phyloP scores from a whole-genome alignment of 2,329 filamentous ascomycete genomes.

The Alternaria brassicae region DNA sequence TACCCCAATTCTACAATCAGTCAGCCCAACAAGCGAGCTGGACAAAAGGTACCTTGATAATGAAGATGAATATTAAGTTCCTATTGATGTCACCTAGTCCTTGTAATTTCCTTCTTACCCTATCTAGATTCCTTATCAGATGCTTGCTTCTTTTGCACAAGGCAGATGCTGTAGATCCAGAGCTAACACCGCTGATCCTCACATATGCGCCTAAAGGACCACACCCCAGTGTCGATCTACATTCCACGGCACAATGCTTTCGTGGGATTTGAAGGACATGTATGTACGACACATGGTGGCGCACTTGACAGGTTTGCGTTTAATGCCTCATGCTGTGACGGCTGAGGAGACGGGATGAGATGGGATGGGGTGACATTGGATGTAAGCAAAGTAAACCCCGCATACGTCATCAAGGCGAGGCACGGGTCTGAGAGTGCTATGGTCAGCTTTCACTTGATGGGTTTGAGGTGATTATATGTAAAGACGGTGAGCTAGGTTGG shows the following conservation, averaged over 20 bases:
- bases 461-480: not conserved
- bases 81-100: not conserved
- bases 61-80: not conserved
- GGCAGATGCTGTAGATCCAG: not conserved
- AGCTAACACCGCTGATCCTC: not conserved
- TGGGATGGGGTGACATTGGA: not conserved
- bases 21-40: not conserved
- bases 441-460: not conserved
- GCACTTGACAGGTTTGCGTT: not conserved
- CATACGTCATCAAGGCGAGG: not conserved
- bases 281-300: not conserved
- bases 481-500: not conserved
- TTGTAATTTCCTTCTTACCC: not conserved
- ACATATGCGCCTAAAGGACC: not conserved
- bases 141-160: constrained; percentile 8
- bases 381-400: not conserved
- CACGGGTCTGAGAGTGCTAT: not conserved
- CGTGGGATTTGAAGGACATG: not conserved
- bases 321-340: not conserved
- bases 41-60: not conserved
- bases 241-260: not conserved
- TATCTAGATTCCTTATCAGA: not conserved
- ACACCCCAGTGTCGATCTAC: not conserved
- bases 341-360: not conserved
- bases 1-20: not conserved